Base-by-base conservation (phyloP, 176 grass and related monocot species). In the Raddia guianensis region DNA sequence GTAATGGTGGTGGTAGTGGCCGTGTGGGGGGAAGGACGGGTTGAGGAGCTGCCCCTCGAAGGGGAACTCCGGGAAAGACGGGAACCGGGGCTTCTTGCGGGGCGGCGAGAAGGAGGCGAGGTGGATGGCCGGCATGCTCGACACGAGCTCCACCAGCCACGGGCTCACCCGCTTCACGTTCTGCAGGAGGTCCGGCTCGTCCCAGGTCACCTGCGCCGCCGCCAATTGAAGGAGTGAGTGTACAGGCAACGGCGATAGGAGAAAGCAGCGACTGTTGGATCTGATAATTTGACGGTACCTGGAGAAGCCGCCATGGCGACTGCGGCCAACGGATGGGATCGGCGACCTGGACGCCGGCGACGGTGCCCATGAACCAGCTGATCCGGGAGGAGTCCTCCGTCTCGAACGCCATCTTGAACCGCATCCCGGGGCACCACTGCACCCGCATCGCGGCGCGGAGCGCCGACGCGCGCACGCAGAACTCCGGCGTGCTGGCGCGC, bases 381-480 rank as follows among this genome's bases (percentile, higher is more conserved):
- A 98, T 94, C 54, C 90, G 71, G 18, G 95, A 98, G n/a, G 88
- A 98, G 45, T 98, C 95, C 82, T 98, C 92, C 5, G 95, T 98
- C 86, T 98, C 95, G 70, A 94, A 98, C 20, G 92, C 90, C 95
- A 98, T 98, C 79, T 98, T 98, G 77, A 98, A 98, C 77, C 95
- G 87, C 92, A 98, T 94, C 72, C 95, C 95, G 0, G 90, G 90
- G 49, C 80, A 84, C 95, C 95, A 98, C 33, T 88, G 87, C 5
- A 92, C 83, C 66, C 88, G 83, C 92, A 86, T 87, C 9, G 88
- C 92, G 8, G 86, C 70, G 48, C 75, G 80, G 14, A 98, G 92
- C 0, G 88, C 70, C 0, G 80, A 77, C 9, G 90, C 83, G 68
- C 89, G 78, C 14, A 94, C 92, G 44, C 88, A 91, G 76, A 98